Percentiles rank a stretch among this genome's conserved stretches.
Evolutionary conservation across 345 rosid genomes (phyloP).

Genomic region (Viola odorata): DNA sequence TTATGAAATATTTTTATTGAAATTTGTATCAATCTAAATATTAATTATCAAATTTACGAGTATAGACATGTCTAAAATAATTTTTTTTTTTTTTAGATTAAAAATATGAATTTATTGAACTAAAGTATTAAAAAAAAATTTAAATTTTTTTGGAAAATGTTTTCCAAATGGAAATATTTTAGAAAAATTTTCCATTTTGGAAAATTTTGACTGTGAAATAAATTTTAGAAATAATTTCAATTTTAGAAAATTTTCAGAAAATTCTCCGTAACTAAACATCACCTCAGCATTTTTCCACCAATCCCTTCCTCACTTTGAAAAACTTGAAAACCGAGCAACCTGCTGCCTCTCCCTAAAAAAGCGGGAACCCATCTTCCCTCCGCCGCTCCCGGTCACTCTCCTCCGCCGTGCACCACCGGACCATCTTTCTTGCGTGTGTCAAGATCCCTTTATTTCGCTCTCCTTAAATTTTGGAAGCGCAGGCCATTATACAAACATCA

Average conservation of each 20-base stretch:
- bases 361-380: slow-evolving; percentile 10
- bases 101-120: too few species aligned
- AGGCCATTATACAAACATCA: background rate
- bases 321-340: background rate
- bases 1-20: too few species aligned
- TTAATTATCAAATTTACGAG: too few species aligned
- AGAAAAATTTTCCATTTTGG: too few species aligned
- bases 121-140: too few species aligned
- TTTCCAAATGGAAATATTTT: too few species aligned
- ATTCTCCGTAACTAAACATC: slow-evolving; percentile 13
- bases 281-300: slow-evolving; percentile 16
- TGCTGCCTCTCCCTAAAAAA: background rate
- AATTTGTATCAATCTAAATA: too few species aligned
- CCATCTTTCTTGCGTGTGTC: slow-evolving; percentile 1
- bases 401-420: slow-evolving; percentile 2
- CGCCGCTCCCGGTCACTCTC: background rate
- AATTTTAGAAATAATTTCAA: background rate
- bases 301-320: background rate
- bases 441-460: slow-evolving; percentile 15
- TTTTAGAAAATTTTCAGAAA: background rate
- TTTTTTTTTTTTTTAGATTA: too few species aligned
- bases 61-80: too few species aligned
- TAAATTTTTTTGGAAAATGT: too few species aligned
- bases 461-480: background rate
- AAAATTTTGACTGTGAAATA: background rate